phyloP scores from a whole-genome alignment of 2,329 filamentous ascomycete species.

The Xylariaceae sp. region DNA sequence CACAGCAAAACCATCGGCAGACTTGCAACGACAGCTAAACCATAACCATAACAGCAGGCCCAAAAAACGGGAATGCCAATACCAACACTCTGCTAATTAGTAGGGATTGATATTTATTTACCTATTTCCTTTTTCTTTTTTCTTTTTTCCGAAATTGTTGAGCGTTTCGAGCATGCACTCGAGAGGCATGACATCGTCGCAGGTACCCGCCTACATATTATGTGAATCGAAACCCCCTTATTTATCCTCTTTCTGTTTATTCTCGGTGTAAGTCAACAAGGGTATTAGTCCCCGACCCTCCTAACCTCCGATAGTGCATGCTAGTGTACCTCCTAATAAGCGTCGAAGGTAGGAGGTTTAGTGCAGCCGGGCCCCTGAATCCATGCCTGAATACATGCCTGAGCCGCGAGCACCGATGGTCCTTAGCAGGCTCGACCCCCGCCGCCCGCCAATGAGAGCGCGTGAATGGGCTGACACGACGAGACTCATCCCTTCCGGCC shows the following conservation, averaged over 20 bases:
- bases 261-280: conserved; percentile 9
- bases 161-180: too few species aligned
- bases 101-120: too few species aligned
- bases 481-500: neutral
- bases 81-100: neutral
- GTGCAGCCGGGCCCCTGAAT: conserved; percentile 6
- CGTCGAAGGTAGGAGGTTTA: neutral
- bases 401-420: conserved; percentile 4
- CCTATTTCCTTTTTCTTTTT: too few species aligned
- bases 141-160: too few species aligned
- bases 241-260: neutral
- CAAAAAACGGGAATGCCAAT: neutral
- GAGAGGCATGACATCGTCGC: too few species aligned
- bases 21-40: neutral
- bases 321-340: neutral
- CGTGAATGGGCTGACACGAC: neutral
- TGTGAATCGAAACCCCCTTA: neutral
- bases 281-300: neutral
- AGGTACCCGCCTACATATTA: neutral
- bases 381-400: neutral
- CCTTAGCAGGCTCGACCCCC: neutral
- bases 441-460: conserved; percentile 11
- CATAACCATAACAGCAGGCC: too few species aligned
- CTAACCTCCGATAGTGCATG: conserved; percentile 3
- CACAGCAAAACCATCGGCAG: neutral